Base-by-base conservation (phyloP, 768 basidiomycete species). In the Lentinula edodes region DNA sequence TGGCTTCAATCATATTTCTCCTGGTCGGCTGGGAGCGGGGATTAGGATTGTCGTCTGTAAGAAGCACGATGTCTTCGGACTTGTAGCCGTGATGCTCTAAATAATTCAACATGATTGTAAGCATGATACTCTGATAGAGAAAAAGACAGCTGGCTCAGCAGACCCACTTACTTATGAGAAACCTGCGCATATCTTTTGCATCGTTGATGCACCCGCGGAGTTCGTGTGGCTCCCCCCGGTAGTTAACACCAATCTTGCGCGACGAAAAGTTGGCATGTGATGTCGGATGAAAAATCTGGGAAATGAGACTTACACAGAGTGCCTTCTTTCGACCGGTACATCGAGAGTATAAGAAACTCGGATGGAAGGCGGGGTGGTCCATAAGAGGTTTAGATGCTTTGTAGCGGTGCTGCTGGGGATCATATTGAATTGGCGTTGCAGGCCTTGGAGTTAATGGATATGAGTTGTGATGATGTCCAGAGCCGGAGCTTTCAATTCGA, bases 151-250 rank as follows among this genome's bases (percentile, higher is more conserved):
- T 20, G 3, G 28, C 43, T 45, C 12, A 4, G 54, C 2, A 48
- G 18, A 70, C 80, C 60, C 65, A 88, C 87, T 72, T 45, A 88
- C 87, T 72, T 45, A 82, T 83, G 35, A 91, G 75, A 75, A 93
- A 93, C 36, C 78, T 77, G 52, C 82, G 80, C 51, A 93, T 81
- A 65, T 88, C 87, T 61, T 76, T 78, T 3, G 88, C 88, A 69
- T 95, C 93, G 64, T 94, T 94, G 67, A 93, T 80, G 66, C 93
- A 94, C 6, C 93, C 93, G 0, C 76, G 76, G 13, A 94, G 80
- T 63, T 82, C 84, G 59, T 84, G 80, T 2, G 69, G 68, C 52
- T 89, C 84, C 0, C 90, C 90, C 10, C 66, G 67, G 68, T 94
- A 94, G 68, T 90, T 90, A 65, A 93, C 89, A 1, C 91, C 91